Conservation (phyloP, 805 yeast species). For the Starmerella sp. region DNA sequence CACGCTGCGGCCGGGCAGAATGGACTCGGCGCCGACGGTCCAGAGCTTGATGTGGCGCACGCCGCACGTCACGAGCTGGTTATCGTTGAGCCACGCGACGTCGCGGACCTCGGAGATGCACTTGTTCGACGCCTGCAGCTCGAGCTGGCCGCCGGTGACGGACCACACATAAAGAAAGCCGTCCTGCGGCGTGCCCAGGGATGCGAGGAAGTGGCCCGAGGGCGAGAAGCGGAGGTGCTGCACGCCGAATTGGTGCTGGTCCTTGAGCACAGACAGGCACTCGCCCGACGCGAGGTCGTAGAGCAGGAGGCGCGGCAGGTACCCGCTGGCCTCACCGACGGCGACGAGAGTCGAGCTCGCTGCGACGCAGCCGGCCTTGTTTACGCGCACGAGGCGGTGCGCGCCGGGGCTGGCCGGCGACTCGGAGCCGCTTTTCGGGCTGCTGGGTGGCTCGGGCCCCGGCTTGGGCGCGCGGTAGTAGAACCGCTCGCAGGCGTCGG, state of each 20-base stretch:
- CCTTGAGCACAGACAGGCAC: conserved; percentile 47
- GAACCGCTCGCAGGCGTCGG: neutral
- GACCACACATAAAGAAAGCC: conserved; percentile 58
- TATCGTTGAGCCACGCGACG: conserved; percentile 43
- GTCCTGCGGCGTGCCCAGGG: conserved; percentile 58
- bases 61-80: conserved; percentile 45
- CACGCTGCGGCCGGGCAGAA: conserved; percentile 49
- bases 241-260: conserved; percentile 54
- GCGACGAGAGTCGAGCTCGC: conserved; percentile 50
- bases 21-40: conserved; percentile 33
- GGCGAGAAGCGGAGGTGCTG: conserved; percentile 46
- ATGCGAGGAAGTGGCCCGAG: conserved; percentile 44
- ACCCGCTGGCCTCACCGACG: conserved; percentile 55
- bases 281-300: conserved; percentile 22
- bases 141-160: conserved; percentile 27
- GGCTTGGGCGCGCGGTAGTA: conserved; percentile 5
- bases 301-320: conserved; percentile 51
- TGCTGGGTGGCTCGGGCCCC: neutral
- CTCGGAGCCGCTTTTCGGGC: conserved; percentile 13
- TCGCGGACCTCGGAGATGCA: conserved; percentile 51
- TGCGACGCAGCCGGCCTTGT: conserved; percentile 36
- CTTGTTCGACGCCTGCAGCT: conserved; percentile 43
- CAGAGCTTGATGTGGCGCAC: conserved; percentile 52
- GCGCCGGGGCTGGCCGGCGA: neutral
- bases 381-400: conserved; percentile 10